Conservation (phyloP, 495 filamentous ascomycete genomes). For the Tuber umbilicatum region DNA sequence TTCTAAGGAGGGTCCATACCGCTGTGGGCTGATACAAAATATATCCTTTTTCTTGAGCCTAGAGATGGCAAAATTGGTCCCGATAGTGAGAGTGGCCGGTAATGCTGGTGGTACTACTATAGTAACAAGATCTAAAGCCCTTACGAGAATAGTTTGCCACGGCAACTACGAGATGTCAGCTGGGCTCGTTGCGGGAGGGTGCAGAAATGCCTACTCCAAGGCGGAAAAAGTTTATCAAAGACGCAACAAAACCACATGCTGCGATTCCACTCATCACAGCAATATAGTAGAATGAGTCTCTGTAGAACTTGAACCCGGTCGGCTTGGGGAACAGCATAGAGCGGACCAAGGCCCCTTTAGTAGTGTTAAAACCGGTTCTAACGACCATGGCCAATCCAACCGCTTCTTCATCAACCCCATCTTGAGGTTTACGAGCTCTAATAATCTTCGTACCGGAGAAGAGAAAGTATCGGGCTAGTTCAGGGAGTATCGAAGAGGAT, state of each 20-base stretch:
- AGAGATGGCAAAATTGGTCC: conserved; percentile 87
- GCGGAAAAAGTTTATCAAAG: conserved; percentile 85
- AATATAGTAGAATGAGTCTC: conserved; percentile 96
- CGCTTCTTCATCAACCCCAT: conserved; percentile 77
- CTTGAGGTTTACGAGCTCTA: conserved; percentile 77
- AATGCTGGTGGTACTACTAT: conserved; percentile 96
- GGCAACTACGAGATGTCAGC: conserved; percentile 51
- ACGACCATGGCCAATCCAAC: conserved; percentile 87
- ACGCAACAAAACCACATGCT: conserved; percentile 75
- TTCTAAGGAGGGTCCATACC: conserved; percentile 43
- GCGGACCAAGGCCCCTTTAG: conserved; percentile 89
- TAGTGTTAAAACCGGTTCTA: conserved; percentile 92
- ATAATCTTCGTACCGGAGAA: conserved; percentile 96
- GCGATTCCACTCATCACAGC: conserved; percentile 94
- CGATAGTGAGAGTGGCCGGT: conserved; percentile 94
- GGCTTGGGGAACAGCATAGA: conserved; percentile 99
- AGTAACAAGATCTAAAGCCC: conserved; percentile 91
- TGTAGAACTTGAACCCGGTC: conserved; percentile 95
- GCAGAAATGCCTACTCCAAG: conserved; percentile 52
- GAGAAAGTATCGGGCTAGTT: conserved; percentile 78
- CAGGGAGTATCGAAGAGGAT: conserved; percentile 68
- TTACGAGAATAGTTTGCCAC: conserved; percentile 83
- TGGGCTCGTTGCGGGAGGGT: not conserved
- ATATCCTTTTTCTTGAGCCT: conserved; percentile 81
- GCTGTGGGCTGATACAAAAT: conserved; percentile 95